phyloP scores from a whole-genome alignment of 305 asterid genomes.

The Solanum hybrid region DNA sequence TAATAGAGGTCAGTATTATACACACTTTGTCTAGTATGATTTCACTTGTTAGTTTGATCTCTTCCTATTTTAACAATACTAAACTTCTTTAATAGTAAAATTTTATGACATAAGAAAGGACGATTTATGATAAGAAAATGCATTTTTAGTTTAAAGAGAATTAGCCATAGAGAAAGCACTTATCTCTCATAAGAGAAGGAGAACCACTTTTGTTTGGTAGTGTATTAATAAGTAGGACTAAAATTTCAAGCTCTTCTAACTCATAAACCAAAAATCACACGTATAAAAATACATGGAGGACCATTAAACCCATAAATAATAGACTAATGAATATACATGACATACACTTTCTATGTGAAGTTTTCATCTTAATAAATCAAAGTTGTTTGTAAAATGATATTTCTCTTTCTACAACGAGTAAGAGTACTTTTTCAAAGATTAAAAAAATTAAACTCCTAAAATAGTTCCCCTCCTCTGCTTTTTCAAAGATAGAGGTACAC shows the following conservation, averaged over 20 bases:
- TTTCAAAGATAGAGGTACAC: background rate
- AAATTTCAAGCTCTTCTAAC: no score
- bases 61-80: background rate
- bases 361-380: background rate
- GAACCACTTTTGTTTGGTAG: background rate
- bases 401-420: background rate
- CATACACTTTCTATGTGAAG: background rate
- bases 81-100: background rate
- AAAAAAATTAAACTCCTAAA: background rate
- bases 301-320: background rate
- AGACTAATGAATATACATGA: background rate
- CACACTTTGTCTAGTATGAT: background rate
- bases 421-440: background rate
- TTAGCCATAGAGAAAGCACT: background rate
- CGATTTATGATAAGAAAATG: background rate
- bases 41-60: background rate
- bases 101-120: background rate
- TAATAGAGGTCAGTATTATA: background rate
- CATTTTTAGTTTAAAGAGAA: background rate
- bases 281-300: background rate
- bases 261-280: background rate
- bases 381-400: no score
- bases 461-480: background rate
- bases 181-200: background rate
- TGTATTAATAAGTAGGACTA: background rate